phyloP scores from a whole-genome alignment of 495 filamentous ascomycete genomes.

The Penicillium roqueforti region DNA sequence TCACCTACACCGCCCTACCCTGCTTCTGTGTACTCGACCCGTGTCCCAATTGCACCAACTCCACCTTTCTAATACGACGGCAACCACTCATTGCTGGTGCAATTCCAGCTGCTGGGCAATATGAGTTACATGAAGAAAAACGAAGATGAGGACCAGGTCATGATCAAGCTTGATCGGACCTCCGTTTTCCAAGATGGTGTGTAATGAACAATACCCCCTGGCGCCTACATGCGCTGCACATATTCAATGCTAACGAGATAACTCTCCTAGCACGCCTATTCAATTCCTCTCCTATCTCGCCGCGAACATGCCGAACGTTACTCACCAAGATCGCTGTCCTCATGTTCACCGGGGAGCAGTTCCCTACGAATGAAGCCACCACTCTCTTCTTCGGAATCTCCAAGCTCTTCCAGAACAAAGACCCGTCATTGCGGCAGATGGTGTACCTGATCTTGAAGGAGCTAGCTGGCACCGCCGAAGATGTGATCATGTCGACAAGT shows the following conservation, averaged over 20 bases:
- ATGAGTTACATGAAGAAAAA: slow-evolving; percentile 99
- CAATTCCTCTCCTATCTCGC: slow-evolving; percentile 92
- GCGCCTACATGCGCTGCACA: slow-evolving; percentile 11
- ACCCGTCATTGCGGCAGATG: slow-evolving; percentile 97
- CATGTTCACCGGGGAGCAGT: slow-evolving; percentile 93
- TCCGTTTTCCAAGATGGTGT: slow-evolving; percentile 98
- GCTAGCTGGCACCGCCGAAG: slow-evolving; percentile 90
- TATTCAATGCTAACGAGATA: slow-evolving; percentile 18
- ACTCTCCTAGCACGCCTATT: slow-evolving; percentile 78
- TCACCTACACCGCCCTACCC: slow-evolving; percentile 31
- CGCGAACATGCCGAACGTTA: slow-evolving; percentile 89
- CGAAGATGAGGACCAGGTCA: slow-evolving; percentile 87
- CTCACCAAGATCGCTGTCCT: slow-evolving; percentile 97
- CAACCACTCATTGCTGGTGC: slow-evolving; percentile 32
- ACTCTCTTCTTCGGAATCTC: slow-evolving; percentile 99
- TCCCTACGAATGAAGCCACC: slow-evolving; percentile 95
- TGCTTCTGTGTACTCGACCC: slow-evolving; percentile 27
- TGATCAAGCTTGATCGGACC: slow-evolving; percentile 96
- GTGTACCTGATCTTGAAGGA: slow-evolving; percentile 98
- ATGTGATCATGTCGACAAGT: slow-evolving; percentile 99
- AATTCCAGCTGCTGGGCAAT: slow-evolving; percentile 37
- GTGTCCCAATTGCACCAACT: slow-evolving; percentile 26
- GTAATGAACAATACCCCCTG: slow-evolving; percentile 28
- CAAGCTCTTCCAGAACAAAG: slow-evolving; percentile 99
- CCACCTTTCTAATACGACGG: slow-evolving; percentile 18